Base-by-base conservation (phyloP, 805 yeast species). In the Sungouiella thailandica region DNA sequence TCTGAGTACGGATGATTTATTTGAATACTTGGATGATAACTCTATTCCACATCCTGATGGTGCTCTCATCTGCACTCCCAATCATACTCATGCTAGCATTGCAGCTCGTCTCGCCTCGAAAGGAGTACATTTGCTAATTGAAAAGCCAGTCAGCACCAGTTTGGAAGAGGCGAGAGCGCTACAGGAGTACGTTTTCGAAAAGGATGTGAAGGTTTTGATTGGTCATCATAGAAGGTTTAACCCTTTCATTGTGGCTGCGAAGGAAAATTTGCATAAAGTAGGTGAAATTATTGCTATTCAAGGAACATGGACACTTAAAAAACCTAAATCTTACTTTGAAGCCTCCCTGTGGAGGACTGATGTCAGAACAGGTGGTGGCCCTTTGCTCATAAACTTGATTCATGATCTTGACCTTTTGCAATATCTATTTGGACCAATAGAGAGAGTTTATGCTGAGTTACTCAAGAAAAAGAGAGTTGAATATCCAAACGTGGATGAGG, bases 191-290 rank as follows among this genome's bases (percentile, higher is more conserved):
- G 49, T 57, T 23, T 25, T 43, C 17, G 17, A 36, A n/a, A 41
- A 45, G 17, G 37, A 47, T 22, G 60, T 62, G 11, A 50, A 53
- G 33, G 43, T 63, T 15, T 44, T 63, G 16, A 58, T 63, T 17
- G 70, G 70, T 3, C 70, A 63, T 39, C 70, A 63, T 41, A 49
- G 70, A 26, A 46, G 70, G 12, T 63, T 63, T 41, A 62, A 63
- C 40, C 68, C 70, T 2, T 60, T 52, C 34, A 59, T 63, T n/a
- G 44, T 62, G 13, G 52, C 56, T 18, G 51, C 65, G 15, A 60
- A 58, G 39, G 47, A 51, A 19, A 50, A 52, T 32, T 41, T 63
- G 28, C 27, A 35, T 11, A 49, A 45, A 23, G 47, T 61, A 14
- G 70, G 68, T 7, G 44, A 51, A 1, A 39, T 58, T 9, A 47